Evolutionary conservation across 139 green algal species (phyloP), one percentile per base, ranked within the genome.

Genomic region (Picochlorum sp.): DNA sequence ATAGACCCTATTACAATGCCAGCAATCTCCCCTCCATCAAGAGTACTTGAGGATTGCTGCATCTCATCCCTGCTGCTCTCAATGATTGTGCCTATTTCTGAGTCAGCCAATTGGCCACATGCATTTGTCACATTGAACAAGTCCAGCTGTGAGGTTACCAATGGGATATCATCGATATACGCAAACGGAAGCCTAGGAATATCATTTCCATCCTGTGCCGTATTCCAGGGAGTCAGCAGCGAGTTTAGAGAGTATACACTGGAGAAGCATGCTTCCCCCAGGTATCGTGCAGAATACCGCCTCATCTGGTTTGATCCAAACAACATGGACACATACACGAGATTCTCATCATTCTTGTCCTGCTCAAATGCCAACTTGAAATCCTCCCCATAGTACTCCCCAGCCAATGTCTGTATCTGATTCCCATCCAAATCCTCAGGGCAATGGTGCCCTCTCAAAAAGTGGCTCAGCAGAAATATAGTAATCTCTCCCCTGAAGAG

Each of bases 361-460:
- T 9, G 16, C 18, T 20, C n/a, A 54, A 54, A 54, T 21, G 16
- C 6, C n/a, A 54, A 21, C 16, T 54, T 26, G 5, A 26, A 54
- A 54, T 54, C 47, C 11, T 54, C 47, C n/a, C 47, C 47, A 54
- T 20, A 20, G n/a, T 54, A 54, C 47, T 54, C 47, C 15, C 47
- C 47, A 54, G 47, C n/a, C 11, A 54, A 54, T 54, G 47, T 54
- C 47, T 54, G 47, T 26, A 54, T 26, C n/a, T 24, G 18, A 23
- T 54, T 54, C n/a, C 47, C 47, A 54, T 54, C 47, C 47, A 54
- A 21, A 54, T 54, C 47, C 5, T 54, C 47, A 13, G 47, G 47
- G 15, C 47, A 54, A 20, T 26, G 47, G n/a, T 21, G 18, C 4
- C 47, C 47, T 54, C n/a, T 10, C n/a, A 54, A 9, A 54, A 54